These are phyloP conservation scores for Debaryomycetaceae sp. DNA, from an alignment of 1,139 yeast species.

Conservation along the genomic window DNA sequence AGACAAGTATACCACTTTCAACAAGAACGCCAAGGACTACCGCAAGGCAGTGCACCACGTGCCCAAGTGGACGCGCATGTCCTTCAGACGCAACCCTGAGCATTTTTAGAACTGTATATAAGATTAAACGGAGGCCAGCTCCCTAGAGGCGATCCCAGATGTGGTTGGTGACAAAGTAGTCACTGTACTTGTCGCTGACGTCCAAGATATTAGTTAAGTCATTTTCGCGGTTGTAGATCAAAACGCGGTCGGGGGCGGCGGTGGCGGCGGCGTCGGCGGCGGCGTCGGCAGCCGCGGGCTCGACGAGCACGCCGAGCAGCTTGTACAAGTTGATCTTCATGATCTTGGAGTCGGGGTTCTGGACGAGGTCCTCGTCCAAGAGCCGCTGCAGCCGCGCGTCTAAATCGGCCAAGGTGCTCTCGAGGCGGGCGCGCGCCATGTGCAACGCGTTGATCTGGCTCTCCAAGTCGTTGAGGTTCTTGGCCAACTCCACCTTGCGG, in stretches of 20 bases:
- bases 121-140: neutral
- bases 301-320: conserved; percentile 41
- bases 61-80: conserved; percentile 86
- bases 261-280: conserved; percentile 4
- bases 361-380: conserved; percentile 19
- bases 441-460: conserved; percentile 45
- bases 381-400: conserved; percentile 20
- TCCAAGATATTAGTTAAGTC: conserved; percentile 49
- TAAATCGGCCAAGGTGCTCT: conserved; percentile 24
- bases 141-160: conserved; percentile 57
- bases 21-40: conserved; percentile 68
- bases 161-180: conserved; percentile 61
- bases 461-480: conserved; percentile 53
- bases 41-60: conserved; percentile 84
- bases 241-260: conserved; percentile 22
- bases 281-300: conserved; percentile 11
- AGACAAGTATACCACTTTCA: conserved; percentile 87
- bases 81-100: conserved; percentile 77
- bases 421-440: conserved; percentile 38
- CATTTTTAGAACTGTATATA: conserved; percentile 55
- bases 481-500: conserved; percentile 51
- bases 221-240: conserved; percentile 47
- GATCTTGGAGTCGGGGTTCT: conserved; percentile 29
- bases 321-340: conserved; percentile 43
- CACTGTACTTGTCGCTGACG: conserved; percentile 57